Evolutionary conservation across 2,329 filamentous ascomycete genomes (phyloP), one percentile per base, ranked within the genome.

Genomic region (Colletotrichum karsti): DNA sequence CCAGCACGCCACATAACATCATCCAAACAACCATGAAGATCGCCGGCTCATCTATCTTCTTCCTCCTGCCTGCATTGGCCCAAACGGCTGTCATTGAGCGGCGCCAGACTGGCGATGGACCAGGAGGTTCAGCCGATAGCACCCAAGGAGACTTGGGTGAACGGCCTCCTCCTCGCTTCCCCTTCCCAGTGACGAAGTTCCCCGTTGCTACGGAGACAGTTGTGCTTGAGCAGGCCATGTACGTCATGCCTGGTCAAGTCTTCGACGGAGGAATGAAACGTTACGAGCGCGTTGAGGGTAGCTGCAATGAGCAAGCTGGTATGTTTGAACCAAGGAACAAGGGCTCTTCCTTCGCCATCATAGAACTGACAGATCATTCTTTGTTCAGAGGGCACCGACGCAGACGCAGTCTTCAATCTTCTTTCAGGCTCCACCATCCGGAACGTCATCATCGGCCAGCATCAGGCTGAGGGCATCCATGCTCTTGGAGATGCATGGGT

Each of bases 251-350:
- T 0, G 75, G 78, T 1, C 72, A 74, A 10, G 72, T 75, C 1
- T 80, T 77, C 33, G 78, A 80, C 20, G 78, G 77, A 51, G 74
- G 76, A 51, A 79, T 77, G 77, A 76, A 76, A 42, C 76, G 76
- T 4, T 82, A 78, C 64, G 79, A 82, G 62, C 79, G 79, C 10
- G 77, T 77, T 1, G 75, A 76, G 42, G 80, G 78, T 22, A 78
- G 78, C 60, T 86, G 84, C 70, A 81, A 76, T 41, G 82, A 80
- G 24, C 81, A 85, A 60, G 75, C 74, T 2, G 63, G 63, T 50
- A n/a, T 20, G 50, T 55, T 3, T 9, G 4, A 44, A 28, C 4
- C n/a, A n/a, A n/a, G n/a, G n/a, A n/a, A n/a, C n/a, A n/a, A n/a
- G n/a, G n/a, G n/a, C n/a, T n/a, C n/a, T n/a, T n/a, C n/a, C n/a